A percentile compares a stretch with the other conserved stretches of the same genome.
phyloP scores from a whole-genome alignment of 2,329 filamentous ascomycete genomes.

The Fusarium sp. region DNA sequence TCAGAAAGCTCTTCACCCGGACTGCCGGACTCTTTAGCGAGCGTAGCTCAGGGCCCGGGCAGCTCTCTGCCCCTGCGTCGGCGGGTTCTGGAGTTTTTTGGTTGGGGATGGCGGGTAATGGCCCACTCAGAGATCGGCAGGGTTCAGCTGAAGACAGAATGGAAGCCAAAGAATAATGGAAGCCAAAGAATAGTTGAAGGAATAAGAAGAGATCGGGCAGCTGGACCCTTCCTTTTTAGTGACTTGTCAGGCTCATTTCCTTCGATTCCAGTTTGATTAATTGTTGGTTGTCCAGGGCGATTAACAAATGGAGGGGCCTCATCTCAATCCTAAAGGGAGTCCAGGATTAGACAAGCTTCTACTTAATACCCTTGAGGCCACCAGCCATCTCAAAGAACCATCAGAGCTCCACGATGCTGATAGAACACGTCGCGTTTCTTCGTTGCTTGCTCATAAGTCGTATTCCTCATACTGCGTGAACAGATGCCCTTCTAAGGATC shows the following conservation, averaged over 20 bases:
- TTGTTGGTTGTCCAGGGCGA: slow-evolving; percentile 14
- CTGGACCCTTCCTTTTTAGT: background rate
- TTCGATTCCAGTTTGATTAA: slow-evolving; percentile 8
- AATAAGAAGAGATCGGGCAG: background rate
- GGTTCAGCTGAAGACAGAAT: slow-evolving; percentile 26
- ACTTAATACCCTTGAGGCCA: background rate
- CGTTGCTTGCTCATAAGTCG: slow-evolving; percentile 11
- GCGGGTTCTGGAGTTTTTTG: slow-evolving; percentile 24
- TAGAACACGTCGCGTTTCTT: slow-evolving; percentile 19
- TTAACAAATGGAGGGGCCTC: slow-evolving; percentile 6
- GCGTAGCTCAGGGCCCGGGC: slow-evolving; percentile 14
- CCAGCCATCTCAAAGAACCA: background rate
- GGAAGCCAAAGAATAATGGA: background rate
- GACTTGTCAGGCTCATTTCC: background rate
- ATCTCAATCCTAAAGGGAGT: background rate
- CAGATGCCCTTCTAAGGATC: slow-evolving; percentile 15
- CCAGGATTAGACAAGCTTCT: background rate
- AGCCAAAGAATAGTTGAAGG: background rate
- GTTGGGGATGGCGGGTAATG: slow-evolving; percentile 16
- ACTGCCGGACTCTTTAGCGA: slow-evolving; percentile 1
- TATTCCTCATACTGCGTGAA: slow-evolving; percentile 26
- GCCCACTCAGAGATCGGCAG: slow-evolving; percentile 35
- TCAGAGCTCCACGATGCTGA: background rate
- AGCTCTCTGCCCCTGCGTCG: slow-evolving; percentile 24
- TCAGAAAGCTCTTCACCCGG: slow-evolving; percentile 13